Base-by-base conservation (phyloP, 257 asterid species). In the Nicotiana tabacum region DNA sequence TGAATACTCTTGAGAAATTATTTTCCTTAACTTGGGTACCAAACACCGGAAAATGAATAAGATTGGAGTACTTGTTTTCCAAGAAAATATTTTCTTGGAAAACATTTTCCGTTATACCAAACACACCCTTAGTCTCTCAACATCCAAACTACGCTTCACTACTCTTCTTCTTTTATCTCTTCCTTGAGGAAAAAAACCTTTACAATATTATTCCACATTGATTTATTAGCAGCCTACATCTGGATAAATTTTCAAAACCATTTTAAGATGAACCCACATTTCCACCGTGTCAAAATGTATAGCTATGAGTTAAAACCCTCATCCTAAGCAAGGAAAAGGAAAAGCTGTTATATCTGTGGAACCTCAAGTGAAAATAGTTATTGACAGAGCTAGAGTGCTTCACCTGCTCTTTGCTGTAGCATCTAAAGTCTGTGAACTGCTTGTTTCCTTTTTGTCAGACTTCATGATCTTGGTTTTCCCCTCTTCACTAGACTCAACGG, bases 401-500 rank as follows among this genome's bases (percentile, higher is more conserved):
- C 80, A 93, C 98, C 99, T 92, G 90, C 83, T 87, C 89, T 82
- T 83, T 32, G 93, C 76, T 74, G 90, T 92, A 32, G 89, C 90
- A 87, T 94, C 96, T 80, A 93, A 90, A 70, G 56, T 79, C 51
- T 56, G 17, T 77, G 88, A 46, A 77, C 68, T 27, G 85, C 84
- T 80, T 70, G 32, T 37, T 80, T 84, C 90, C 83, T 85, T 90
- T 57, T 83, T 80, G 77, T 77, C 68, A 37, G 88, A 84, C 83
- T 85, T 87, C 80, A 78, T 85, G 55, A 81, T 88, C 86, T 81
- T 87, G 69, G 77, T 77, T 67, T 24, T 87, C 87, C 86, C 89
- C 77, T 66, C 76, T 68, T 68, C 83, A 55, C 81, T 83, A 66
- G 83, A 66, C 12, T 85, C 85, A 79, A 11, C 85, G 53, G 85